These are phyloP conservation scores for Lindgomyces ingoldianus DNA, from an alignment of 495 filamentous ascomycete species.

Conservation along the genomic window DNA sequence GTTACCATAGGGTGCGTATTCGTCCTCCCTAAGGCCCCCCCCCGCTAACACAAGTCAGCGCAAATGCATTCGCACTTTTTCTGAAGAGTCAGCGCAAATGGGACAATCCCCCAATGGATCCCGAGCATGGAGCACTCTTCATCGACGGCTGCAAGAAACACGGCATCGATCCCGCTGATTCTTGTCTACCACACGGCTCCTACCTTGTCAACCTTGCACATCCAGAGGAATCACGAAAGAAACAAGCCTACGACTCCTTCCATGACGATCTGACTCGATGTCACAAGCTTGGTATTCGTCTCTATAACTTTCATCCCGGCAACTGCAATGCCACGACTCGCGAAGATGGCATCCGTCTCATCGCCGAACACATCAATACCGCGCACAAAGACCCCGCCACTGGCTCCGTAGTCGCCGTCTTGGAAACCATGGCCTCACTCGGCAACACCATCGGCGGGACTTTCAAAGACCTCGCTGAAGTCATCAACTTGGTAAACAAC, in stretches of 20 bases:
- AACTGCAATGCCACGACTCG: conserved; percentile 67
- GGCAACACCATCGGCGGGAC: conserved; percentile 82
- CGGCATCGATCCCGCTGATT: conserved; percentile 67
- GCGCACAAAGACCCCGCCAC: conserved; percentile 69
- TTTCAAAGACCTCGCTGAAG: conserved; percentile 81
- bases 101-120: conserved; percentile 75
- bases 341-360: conserved; percentile 69
- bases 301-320: conserved; percentile 98
- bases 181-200: conserved; percentile 78
- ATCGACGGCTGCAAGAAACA: conserved; percentile 64
- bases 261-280: conserved; percentile 86
- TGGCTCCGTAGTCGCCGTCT: conserved; percentile 70
- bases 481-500: conserved; percentile 75
- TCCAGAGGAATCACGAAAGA: conserved; percentile 71
- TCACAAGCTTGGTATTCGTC: conserved; percentile 78
- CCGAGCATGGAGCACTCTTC: conserved; percentile 69
- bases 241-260: conserved; percentile 85
- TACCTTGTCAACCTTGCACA: conserved; percentile 97
- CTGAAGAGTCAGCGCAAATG: conserved; percentile 95
- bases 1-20: conserved; percentile 64
- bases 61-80: conserved; percentile 91
- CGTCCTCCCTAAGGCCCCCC: neutral
- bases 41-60: conserved; percentile 51
- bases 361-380: conserved; percentile 75
- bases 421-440: conserved; percentile 91